Base-by-base conservation (phyloP, 1,284 basidiomycete genomes). In the Cryptococcus hybrid region DNA sequence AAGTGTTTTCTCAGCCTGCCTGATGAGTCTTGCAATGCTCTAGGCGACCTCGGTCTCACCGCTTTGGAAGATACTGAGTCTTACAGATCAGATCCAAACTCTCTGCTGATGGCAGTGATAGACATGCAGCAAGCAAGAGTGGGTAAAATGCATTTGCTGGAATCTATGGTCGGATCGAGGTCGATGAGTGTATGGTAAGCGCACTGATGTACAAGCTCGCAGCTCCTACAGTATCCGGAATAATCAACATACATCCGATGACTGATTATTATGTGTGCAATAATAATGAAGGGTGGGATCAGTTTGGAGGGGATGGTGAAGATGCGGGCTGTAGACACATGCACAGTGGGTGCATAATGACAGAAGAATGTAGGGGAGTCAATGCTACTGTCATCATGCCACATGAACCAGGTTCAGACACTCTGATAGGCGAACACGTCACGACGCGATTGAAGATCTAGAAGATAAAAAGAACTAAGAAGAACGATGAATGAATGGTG, bases 91-190 rank as follows among this genome's bases (percentile, higher is more conserved):
- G 64, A 66, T 43, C 60, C 58, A 11, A 43, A 44, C 11, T 56
- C 54, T 43, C 44, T 66, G 24, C 36, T 66, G 38, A 37, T 66
- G 18, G 64, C 64, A 7, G 60, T 62, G 12, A 61, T 66, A n/a
- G 64, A 66, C 49, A 50, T 58, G 43, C 64, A 64, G 45, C 48
- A 49, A 9, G 64, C 64, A 47, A 36, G 24, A 9, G 43, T 7
- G 1, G 58, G 55, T 3, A 36, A 47, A 52, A 58, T 50, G 49
- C 57, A n/a, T 66, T 66, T 50, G 64, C 64, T 5, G 64, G 62
- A 13, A 58, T 66, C 3, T 66, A 64, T 45, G 64, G 60, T 12
- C 50, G 64, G 49, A 55, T 57, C 37, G 62, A 64, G 38, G 51
- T 56, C 24, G 51, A 60, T 47, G 54, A 55, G 11, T 50, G 51